phyloP scores from a whole-genome alignment of 805 yeast species.

The Spathaspora hagerdaliae region DNA sequence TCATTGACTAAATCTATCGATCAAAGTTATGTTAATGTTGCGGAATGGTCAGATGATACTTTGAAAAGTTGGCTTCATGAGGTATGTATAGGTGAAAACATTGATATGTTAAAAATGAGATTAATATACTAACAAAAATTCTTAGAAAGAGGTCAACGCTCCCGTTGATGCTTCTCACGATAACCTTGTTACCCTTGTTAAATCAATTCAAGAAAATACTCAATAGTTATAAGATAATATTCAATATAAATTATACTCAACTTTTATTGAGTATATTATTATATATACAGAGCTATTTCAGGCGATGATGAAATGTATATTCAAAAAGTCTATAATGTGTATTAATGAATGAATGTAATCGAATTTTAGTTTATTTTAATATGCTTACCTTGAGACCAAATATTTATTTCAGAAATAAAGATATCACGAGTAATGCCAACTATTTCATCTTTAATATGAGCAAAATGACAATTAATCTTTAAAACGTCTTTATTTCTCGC shows the following conservation, averaged over 20 bases:
- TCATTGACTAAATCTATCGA: neutral
- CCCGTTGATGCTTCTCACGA: constrained; percentile 43
- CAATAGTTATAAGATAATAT: constrained; percentile 14
- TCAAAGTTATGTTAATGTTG: constrained; percentile 24
- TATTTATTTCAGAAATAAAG: constrained; percentile 28
- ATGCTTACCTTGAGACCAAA: neutral
- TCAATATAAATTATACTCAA: constrained; percentile 17
- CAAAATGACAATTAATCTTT: constrained; percentile 64
- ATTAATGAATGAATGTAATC: neutral
- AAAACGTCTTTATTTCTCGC: constrained; percentile 73
- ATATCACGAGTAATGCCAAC: constrained; percentile 53
- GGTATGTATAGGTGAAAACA: constrained; percentile 25
- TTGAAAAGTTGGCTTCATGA: constrained; percentile 33
- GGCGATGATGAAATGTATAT: neutral
- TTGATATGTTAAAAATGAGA: neutral
- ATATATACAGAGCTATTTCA: neutral
- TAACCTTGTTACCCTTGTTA: constrained; percentile 46
- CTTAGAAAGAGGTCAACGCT: constrained; percentile 44
- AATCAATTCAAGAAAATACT: constrained; percentile 32
- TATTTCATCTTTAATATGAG: constrained; percentile 54
- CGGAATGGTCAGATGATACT: constrained; percentile 32
- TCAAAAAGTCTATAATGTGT: neutral
- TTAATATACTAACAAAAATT: constrained; percentile 14
- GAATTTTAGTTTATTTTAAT: too few species aligned
- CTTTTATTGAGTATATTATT: constrained; percentile 2